Conservation (phyloP, 352 stramenopile species). For the Globisporangium takayamanum region DNA sequence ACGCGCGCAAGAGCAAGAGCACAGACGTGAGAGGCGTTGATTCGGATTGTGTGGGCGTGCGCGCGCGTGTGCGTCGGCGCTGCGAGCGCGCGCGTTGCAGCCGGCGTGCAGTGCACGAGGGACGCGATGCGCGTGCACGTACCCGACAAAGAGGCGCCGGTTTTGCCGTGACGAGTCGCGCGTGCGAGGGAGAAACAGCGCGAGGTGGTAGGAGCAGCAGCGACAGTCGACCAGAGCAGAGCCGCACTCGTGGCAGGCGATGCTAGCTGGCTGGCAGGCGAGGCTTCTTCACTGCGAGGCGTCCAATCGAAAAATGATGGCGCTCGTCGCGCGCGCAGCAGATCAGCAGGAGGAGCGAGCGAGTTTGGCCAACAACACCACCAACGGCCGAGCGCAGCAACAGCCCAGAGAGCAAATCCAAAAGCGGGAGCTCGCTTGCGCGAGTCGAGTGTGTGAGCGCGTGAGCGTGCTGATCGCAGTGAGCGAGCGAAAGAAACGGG, state of each 20-base stretch:
- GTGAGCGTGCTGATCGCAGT: background rate
- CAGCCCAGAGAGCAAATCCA: background rate
- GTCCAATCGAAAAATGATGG: conserved; percentile 21
- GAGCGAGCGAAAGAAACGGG: conserved; percentile 4
- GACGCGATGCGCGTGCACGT: background rate
- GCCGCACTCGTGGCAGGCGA: background rate
- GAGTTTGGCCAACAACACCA: background rate
- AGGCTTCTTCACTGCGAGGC: conserved; percentile 3
- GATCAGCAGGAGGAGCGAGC: background rate
- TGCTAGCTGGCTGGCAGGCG: background rate
- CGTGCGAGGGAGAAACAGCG: background rate
- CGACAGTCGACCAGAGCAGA: background rate
- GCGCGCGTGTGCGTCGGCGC: background rate
- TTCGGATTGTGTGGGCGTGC: conserved; percentile 7
- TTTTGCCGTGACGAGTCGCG: conserved; percentile 3
- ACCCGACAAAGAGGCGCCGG: conserved; percentile 4
- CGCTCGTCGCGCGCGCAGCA: conserved; percentile 5
- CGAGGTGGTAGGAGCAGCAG: background rate
- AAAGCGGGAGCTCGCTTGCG: background rate
- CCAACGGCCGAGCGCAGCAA: too few relatives aligned
- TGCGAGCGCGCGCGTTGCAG: background rate
- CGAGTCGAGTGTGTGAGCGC: background rate
- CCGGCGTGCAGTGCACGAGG: background rate
- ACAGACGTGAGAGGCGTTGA: background rate
- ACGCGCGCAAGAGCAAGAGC: background rate